Conservation (phyloP, 2,329 filamentous ascomycete genomes). For the Colletotrichum eleusines region DNA sequence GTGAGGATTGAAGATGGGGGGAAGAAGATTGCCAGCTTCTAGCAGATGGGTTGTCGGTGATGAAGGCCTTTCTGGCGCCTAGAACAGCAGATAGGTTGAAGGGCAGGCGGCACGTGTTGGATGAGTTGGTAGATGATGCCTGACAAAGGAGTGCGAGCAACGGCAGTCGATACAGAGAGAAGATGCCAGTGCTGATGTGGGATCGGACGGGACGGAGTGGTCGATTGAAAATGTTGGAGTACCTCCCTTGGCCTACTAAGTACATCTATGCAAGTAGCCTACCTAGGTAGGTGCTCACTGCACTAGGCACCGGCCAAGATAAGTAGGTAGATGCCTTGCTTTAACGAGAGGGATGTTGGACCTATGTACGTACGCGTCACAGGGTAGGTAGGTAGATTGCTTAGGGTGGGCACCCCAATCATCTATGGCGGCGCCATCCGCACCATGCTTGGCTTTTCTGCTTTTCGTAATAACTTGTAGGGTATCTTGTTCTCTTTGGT, state of each 20-base stretch:
- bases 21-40: conserved; percentile 6
- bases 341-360: not conserved
- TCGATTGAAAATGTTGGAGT: conserved; percentile 24
- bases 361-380: not conserved
- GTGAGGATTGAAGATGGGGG: conserved; percentile 16
- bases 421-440: not conserved
- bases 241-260: conserved; percentile 11
- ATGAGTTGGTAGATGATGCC: conserved; percentile 7
- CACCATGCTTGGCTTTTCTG: conserved; percentile 26
- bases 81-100: conserved; percentile 1
- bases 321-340: not conserved
- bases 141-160: conserved; percentile 18
- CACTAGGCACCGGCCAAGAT: not conserved
- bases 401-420: no score
- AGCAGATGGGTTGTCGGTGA: not conserved
- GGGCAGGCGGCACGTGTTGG: conserved; percentile 12
- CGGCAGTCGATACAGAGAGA: conserved; percentile 18
- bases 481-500: conserved; percentile 1
- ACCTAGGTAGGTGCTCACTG: not conserved
- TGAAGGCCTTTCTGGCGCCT: not conserved
- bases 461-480: not conserved
- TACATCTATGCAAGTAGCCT: not conserved
- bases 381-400: not conserved
- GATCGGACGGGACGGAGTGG: conserved; percentile 28
- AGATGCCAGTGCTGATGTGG: conserved; percentile 29